Base-by-base conservation (phyloP, 2,329 filamentous ascomycete species). In the Penicillium sp. region DNA sequence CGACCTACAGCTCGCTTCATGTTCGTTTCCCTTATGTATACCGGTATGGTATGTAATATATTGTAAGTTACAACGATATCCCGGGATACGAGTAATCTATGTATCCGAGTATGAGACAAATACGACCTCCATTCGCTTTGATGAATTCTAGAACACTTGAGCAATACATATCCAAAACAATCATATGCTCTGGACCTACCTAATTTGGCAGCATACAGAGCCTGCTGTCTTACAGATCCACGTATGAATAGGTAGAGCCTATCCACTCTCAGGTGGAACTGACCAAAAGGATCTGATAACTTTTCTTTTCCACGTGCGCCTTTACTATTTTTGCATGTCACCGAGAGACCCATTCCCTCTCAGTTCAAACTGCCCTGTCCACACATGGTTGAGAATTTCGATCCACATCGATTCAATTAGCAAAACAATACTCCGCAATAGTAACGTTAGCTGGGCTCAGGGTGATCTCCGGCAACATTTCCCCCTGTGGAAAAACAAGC, bases 251-350 rank as follows among this genome's bases (percentile, higher is more conserved):
- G 23, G 23, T 23, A 23, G 10, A 48, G n/a, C 16, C 23, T n/a
- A 37, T 46, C 52, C 52, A 54, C 35, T 31, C 9, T 23, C 13
- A 16, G 5, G 52, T 39, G 40, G 46, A 51, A 39, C 27, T 40
- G 29, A 50, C 18, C 10, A 18, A 38, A 54, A 54, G 12, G 52
- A 54, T 54, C 52, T 45, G 52, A 54, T 51, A 54, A 51, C 40
- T 29, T 34, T 46, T 45, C 4, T 32, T 31, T 16, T 16, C 18
- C 21, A 32, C 10, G 25, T 15, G 9, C 15, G 23, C 16, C 21
- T n/a, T 13, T 45, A 10, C 9, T 25, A 15, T 18, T 4, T 40
- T 45, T 39, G 39, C 39, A 10, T 8, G 12, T 10, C 13, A n/a
- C 23, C 23, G 15, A 44, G 31, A 35, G 21, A 25, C 12, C 23